Conservation (phyloP, 177 flowering plant species). For the Tripterygium wilfordii region DNA sequence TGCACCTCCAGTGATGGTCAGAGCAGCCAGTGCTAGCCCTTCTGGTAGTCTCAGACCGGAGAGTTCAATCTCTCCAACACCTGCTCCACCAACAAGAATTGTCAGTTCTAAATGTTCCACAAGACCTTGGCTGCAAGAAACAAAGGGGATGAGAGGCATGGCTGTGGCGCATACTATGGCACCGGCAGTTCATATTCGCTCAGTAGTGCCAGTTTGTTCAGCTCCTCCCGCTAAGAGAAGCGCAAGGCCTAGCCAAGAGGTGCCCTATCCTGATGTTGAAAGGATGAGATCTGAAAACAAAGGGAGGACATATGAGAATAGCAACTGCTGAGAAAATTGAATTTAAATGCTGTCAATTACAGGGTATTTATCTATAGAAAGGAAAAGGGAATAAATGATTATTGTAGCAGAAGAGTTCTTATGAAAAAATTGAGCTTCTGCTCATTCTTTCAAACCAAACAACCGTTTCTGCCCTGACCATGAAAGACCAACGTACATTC, state of each 20-base stretch:
- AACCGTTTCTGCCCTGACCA: too few species aligned
- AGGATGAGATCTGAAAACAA: background rate
- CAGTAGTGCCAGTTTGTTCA: slow-evolving; percentile 40
- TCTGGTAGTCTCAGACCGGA: too few species aligned
- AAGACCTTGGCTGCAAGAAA: slow-evolving; percentile 10
- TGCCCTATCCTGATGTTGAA: background rate
- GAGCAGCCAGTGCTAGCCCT: background rate
- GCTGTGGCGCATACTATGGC: slow-evolving; percentile 24
- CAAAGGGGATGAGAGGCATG: slow-evolving; percentile 1
- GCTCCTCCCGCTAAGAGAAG: too few species aligned
- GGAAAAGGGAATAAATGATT: too few species aligned
- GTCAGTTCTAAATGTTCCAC: slow-evolving; percentile 8
- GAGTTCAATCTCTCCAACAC: background rate
- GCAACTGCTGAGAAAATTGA: too few species aligned
- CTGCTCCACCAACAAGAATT: slow-evolving; percentile 6
- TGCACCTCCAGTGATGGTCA: slow-evolving; percentile 22
- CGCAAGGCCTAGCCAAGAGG: slow-evolving; percentile 7
- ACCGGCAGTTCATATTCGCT: slow-evolving; percentile 42
- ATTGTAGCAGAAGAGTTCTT: too few species aligned
- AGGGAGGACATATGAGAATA: background rate
- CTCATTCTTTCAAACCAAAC: too few species aligned
- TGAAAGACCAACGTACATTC: too few species aligned
- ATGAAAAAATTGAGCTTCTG: too few species aligned
- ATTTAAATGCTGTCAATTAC: too few species aligned
- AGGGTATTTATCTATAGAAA: too few species aligned